Percentiles rank a stretch among this genome's conserved stretches.
These are phyloP conservation scores for Fusarium scirpi DNA, from an alignment of 2,329 filamentous ascomycete genomes.

Conservation along the genomic window DNA sequence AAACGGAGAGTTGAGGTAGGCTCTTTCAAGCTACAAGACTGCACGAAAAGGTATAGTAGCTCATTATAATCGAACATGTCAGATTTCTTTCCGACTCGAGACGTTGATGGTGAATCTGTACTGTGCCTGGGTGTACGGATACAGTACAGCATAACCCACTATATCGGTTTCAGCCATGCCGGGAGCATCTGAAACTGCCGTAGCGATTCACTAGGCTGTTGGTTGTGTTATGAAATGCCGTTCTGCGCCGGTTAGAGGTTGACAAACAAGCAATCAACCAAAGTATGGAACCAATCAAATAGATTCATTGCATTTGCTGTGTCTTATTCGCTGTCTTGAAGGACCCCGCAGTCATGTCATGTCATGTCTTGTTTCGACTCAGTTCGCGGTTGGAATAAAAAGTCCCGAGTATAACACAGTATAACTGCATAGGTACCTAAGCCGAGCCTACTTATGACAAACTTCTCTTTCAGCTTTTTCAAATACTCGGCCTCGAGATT, in stretches of 20 bases:
- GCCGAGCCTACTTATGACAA: neutral
- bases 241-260: constrained; percentile 1
- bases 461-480: neutral
- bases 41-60: neutral
- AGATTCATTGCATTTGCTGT: neutral
- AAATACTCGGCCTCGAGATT: neutral
- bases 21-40: neutral
- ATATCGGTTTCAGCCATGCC: constrained; percentile 4
- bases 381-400: neutral
- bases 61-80: neutral
- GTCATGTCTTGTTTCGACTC: neutral
- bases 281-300: constrained; percentile 10
- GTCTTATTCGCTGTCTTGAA: constrained; percentile 19
- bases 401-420: neutral
- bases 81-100: too few species aligned
- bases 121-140: neutral
- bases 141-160: neutral
- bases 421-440: neutral
- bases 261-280: neutral
- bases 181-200: constrained; percentile 1
- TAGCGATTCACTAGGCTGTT: constrained; percentile 13
- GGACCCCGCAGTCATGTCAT: constrained; percentile 34
- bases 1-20: neutral
- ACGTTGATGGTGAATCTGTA: neutral
- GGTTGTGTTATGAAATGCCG: neutral